Percentiles rank a stretch among this genome's conserved stretches.
phyloP scores from a whole-genome alignment of 768 basidiomycete genomes.

The Tulasnella sp. region DNA sequence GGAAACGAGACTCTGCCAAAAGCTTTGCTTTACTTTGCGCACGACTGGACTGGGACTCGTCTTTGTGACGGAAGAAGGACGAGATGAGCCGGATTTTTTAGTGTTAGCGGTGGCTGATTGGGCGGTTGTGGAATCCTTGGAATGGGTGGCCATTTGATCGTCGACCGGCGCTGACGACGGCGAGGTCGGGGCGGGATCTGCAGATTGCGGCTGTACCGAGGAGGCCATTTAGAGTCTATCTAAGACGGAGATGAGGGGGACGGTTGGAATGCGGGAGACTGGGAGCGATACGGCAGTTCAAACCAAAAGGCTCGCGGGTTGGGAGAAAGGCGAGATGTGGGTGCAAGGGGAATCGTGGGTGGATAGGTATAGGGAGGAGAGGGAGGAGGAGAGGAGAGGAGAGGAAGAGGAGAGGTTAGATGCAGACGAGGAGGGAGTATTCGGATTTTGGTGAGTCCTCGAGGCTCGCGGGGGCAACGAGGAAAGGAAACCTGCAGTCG shows the following conservation, averaged over 20 bases:
- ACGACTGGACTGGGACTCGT: neutral
- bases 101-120: neutral
- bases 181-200: neutral
- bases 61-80: neutral
- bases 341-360: neutral
- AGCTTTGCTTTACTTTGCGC: neutral
- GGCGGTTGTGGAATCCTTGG: slow-evolving; percentile 3
- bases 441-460: neutral
- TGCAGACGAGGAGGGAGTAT: neutral
- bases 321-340: too few relatives aligned
- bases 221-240: neutral
- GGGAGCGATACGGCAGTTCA: neutral
- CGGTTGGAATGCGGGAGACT: neutral
- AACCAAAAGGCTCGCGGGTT: neutral
- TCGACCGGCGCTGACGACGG: slow-evolving; percentile 1
- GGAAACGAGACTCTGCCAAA: neutral
- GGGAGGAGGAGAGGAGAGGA: neutral
- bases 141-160: neutral
- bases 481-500: neutral
- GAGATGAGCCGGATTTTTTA: neutral
- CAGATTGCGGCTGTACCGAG: neutral
- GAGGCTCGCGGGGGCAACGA: neutral
- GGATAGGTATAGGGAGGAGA: neutral
- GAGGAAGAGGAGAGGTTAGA: neutral
- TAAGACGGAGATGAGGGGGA: neutral